Conservation (phyloP, 306 rosid genomes). For the Malus asiatica region DNA sequence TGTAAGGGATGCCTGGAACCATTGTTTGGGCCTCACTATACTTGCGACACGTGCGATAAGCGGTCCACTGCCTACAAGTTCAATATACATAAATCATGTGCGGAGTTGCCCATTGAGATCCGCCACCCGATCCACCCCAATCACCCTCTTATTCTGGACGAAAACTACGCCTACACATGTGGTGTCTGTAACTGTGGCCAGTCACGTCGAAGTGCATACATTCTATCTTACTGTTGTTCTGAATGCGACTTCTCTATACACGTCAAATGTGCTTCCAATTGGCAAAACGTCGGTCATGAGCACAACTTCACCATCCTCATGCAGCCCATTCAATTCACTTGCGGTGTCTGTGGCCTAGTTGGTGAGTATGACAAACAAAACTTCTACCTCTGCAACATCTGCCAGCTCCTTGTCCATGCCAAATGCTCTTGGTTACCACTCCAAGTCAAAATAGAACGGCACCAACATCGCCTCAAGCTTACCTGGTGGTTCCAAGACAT, state of each 20-base stretch:
- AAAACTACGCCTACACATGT: too few species aligned
- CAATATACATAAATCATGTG: neutral
- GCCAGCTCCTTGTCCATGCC: neutral
- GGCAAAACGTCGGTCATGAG: neutral
- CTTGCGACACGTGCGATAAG: neutral
- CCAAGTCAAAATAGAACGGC: neutral
- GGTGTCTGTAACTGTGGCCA: too few species aligned
- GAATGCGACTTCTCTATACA: neutral
- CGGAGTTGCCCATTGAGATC: neutral
- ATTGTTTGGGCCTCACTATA: neutral
- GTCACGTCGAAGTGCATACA: accelerated
- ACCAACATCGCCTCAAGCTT: neutral
- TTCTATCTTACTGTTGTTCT: neutral
- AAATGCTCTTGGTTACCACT: neutral
- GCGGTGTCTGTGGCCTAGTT: neutral
- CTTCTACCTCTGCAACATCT: neutral
- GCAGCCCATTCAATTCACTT: too few species aligned
- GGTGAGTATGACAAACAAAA: too few species aligned
- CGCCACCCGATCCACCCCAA: neutral
- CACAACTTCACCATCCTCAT: too few species aligned
- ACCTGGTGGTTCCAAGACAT: neutral
- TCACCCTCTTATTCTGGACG: neutral
- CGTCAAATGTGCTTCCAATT: neutral
- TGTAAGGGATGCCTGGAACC: neutral
- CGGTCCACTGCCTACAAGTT: too few species aligned